Evolutionary conservation across 306 rosid genomes (phyloP).

Genomic region (Glycine soja): DNA sequence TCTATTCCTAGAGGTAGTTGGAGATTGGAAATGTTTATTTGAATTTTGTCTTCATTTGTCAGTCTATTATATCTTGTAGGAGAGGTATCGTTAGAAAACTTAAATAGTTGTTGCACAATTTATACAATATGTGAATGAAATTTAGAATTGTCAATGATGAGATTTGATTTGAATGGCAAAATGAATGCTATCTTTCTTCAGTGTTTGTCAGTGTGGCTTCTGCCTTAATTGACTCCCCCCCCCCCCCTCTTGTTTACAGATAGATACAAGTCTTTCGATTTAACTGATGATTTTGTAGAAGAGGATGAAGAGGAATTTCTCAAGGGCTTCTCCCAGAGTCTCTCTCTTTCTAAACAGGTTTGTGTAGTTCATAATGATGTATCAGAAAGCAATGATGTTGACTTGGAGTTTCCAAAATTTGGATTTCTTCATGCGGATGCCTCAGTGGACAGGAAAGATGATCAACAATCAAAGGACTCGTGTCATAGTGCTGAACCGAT

Average conservation of each 20-base stretch:
- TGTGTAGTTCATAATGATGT: slow-evolving; percentile 48
- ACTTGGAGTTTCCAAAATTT: slow-evolving; percentile 59
- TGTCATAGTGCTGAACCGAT: slow-evolving; percentile 72
- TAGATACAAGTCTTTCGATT: slow-evolving; percentile 62
- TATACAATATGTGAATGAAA: slow-evolving; percentile 5
- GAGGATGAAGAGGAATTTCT: slow-evolving; percentile 94
- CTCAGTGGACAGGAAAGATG: slow-evolving; percentile 50
- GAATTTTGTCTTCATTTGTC: slow-evolving; percentile 37
- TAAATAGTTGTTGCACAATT: slow-evolving; percentile 4
- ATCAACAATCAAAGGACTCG: slow-evolving; percentile 54
- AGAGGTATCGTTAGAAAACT: slow-evolving; percentile 35
- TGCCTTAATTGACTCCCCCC: slow-evolving; percentile 37
- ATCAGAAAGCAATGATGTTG: slow-evolving; percentile 58
- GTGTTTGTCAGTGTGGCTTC: slow-evolving; percentile 36
- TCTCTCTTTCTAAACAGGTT: slow-evolving; percentile 57
- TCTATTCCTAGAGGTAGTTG: slow-evolving; percentile 68
- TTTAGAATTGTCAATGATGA: slow-evolving; percentile 31
- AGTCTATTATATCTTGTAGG: slow-evolving; percentile 20
- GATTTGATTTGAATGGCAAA: slow-evolving; percentile 39
- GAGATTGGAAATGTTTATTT: slow-evolving; percentile 30
- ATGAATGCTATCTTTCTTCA: slow-evolving; percentile 28
- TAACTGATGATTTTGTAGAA: slow-evolving; percentile 76
- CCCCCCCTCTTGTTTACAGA: slow-evolving; percentile 57
- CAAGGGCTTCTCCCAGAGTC: slow-evolving; percentile 59
- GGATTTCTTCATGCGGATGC: slow-evolving; percentile 62